A percentile compares a stretch with the other conserved stretches of the same genome.
phyloP scores from a whole-genome alignment of 139 green algal species.

The Marvania coccoides region DNA sequence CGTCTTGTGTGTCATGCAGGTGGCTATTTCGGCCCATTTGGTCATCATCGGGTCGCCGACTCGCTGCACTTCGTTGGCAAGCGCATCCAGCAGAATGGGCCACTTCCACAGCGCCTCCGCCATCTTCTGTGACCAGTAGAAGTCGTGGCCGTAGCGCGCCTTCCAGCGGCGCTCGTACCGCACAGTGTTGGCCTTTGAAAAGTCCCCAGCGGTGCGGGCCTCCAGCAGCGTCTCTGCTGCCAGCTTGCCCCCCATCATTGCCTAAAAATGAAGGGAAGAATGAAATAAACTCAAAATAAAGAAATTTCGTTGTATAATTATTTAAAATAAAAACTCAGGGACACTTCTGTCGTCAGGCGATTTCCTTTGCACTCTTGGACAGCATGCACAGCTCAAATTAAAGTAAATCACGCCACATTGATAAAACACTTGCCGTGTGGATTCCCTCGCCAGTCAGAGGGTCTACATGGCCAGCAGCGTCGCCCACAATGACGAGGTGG shows the following conservation, averaged over 20 bases:
- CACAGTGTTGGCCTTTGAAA: slow-evolving; percentile 35
- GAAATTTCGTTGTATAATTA: background rate
- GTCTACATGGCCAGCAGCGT: slow-evolving; percentile 87
- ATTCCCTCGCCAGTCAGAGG: slow-evolving; percentile 62
- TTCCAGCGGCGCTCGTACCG: slow-evolving; percentile 66
- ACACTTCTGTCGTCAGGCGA: too few species aligned
- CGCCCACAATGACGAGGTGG: slow-evolving; percentile 82
- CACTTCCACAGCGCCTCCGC: slow-evolving; percentile 47
- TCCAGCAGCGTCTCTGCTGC: slow-evolving; percentile 67
- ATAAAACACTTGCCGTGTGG: background rate
- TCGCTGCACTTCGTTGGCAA: slow-evolving; percentile 72
- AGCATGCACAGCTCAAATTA: too few species aligned
- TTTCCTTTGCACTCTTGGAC: too few species aligned
- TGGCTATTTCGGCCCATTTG: slow-evolving; percentile 89
- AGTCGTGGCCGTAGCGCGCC: slow-evolving; percentile 75
- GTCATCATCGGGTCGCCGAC: slow-evolving; percentile 75
- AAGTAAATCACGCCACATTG: background rate
- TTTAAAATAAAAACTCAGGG: too few species aligned
- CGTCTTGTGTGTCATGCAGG: slow-evolving; percentile 84
- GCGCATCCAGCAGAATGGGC: slow-evolving; percentile 75
- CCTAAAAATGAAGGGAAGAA: slow-evolving; percentile 22
- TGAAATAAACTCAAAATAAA: background rate
- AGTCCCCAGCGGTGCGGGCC: slow-evolving; percentile 70
- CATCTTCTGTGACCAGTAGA: slow-evolving; percentile 50
- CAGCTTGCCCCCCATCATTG: slow-evolving; percentile 90